These are phyloP conservation scores for Salvia sclarea DNA, from an alignment of 305 asterid genomes.

Conservation along the genomic window DNA sequence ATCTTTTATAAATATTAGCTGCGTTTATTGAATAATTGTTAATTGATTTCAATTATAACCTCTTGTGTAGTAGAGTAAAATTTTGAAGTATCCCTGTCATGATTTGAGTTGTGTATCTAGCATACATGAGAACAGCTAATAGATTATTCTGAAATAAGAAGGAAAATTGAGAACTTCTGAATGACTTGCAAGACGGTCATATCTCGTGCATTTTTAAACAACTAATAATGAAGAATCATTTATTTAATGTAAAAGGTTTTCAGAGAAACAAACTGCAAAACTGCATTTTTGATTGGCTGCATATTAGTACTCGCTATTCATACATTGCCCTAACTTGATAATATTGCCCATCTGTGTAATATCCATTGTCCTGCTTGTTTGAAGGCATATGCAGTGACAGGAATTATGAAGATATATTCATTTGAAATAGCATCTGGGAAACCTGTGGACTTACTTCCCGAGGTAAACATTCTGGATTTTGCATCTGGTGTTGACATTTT, in stretches of 20 bases:
- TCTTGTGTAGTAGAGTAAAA: conserved; percentile 7
- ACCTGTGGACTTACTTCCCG: conserved; percentile 78
- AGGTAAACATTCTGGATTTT: conserved; percentile 54
- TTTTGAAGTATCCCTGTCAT: neutral
- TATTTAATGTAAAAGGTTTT: conserved; percentile 18
- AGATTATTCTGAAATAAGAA: neutral
- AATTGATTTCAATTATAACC: conserved; percentile 4
- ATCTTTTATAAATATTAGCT: neutral
- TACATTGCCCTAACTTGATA: conserved; percentile 13
- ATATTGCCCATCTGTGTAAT: conserved; percentile 16
- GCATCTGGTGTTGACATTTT: conserved; percentile 20
- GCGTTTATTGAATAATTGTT: neutral
- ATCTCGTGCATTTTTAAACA: conserved; percentile 13
- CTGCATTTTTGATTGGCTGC: neutral
- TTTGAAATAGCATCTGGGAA: conserved; percentile 96
- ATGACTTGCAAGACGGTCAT: conserved; percentile 9
- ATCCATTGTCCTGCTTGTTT: conserved; percentile 37
- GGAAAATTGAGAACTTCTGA: neutral
- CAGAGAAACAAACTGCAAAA: conserved; percentile 9
- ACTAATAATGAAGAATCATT: neutral
- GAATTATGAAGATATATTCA: conserved; percentile 87
- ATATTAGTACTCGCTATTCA: neutral
- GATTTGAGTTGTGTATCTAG: neutral
- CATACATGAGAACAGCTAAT: neutral
- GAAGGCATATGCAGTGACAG: conserved; percentile 93